Conservation (phyloP, 768 basidiomycete genomes). For the Russula dissimulans region DNA sequence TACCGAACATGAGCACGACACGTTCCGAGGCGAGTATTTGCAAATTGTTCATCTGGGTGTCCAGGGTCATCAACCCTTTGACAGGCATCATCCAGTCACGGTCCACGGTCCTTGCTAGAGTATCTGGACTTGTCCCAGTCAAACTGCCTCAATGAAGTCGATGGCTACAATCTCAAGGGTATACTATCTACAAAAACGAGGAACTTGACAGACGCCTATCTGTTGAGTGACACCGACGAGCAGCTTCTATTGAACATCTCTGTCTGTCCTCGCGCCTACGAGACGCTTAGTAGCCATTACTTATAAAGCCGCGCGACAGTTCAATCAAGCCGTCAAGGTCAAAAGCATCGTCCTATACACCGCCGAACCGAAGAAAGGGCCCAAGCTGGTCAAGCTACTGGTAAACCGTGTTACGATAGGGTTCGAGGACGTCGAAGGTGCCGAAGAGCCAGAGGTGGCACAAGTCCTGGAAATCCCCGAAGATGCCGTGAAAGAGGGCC, state of each 20-base stretch:
- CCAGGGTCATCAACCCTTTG: background rate
- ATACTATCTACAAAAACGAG: constrained; percentile 37
- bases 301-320: constrained; percentile 30
- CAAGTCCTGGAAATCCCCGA: constrained; percentile 48
- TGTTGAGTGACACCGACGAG: constrained; percentile 65
- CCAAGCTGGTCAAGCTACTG: constrained; percentile 52
- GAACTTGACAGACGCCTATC: constrained; percentile 39
- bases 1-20: background rate
- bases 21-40: constrained; percentile 9
- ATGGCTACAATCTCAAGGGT: constrained; percentile 40
- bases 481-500: constrained; percentile 41
- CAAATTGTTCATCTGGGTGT: background rate
- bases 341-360: constrained; percentile 48
- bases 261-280: constrained; percentile 32
- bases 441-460: constrained; percentile 38
- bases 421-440: constrained; percentile 57
- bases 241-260: constrained; percentile 59
- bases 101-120: constrained; percentile 9
- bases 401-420: constrained; percentile 51
- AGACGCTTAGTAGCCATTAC: background rate
- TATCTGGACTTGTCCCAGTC: constrained; percentile 34
- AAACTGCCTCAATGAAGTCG: constrained; percentile 62
- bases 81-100: background rate
- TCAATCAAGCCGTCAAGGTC: constrained; percentile 59
- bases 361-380: constrained; percentile 35